Base-by-base conservation (phyloP, 306 rosid species). In the Mimosa pudica region DNA sequence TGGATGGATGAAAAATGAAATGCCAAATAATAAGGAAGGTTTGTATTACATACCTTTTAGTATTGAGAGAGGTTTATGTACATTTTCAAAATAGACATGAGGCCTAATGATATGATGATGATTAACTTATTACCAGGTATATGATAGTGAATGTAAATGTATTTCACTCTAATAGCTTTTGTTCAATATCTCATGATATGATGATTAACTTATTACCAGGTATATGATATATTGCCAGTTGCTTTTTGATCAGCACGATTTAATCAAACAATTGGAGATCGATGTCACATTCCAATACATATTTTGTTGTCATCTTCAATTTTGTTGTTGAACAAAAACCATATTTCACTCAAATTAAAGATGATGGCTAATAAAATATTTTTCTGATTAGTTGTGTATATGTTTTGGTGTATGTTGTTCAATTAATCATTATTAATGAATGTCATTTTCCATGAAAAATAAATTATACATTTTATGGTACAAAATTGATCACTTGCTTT, bases 141-240 rank as follows among this genome's bases (percentile, higher is more conserved):
- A 24, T 24, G 30, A 24, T 24, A 24, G 42, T 3, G 42, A 38
- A 38, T 38, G 42, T 24, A 24, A 38, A 38, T 38, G 5, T 38
- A 38, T 3, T 38, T 3, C 5, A 38, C 42, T 48, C 11, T 48
- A 48, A 11, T 11, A 70, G 24, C 46, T 45, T 11, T 20, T 46
- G 18, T 8, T 70, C 38, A 70, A 2, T 46, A 70, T 46, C 74
- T 45, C 42, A 10, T 70, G 74, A 70, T 70, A 20, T 46, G 74
- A 55, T 46, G 6, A 70, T 46, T 18, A 46, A 24, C 74, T 70
- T 46, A 46, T 70, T 18, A 13, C 8, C 8, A 57, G 46, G 30
- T 24, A 24, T 24, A 20, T 14, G n/a, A 36, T 7, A 11, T 38
- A 10, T n/a, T n/a, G 20, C 32, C 8, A 16, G 45, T 66, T 66